Percentiles rank a stretch among this genome's conserved stretches.
Evolutionary conservation across 768 basidiomycete species (phyloP).

Genomic region (Mycena kentingensis): DNA sequence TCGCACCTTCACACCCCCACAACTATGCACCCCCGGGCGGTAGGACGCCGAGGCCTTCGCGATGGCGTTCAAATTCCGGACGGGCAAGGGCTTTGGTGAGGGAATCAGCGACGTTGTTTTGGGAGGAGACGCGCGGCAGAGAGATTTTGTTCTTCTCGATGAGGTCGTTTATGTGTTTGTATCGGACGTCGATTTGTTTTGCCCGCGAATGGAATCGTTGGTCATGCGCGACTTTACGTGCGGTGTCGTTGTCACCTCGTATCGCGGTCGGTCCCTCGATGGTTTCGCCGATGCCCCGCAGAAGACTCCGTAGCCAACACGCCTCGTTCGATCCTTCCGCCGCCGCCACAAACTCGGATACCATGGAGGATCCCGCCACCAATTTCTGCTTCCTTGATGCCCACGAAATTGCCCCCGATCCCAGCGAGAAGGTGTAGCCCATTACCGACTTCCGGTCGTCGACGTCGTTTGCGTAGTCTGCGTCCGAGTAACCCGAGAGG

Average conservation of each 20-base stretch:
- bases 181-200: conserved; percentile 38
- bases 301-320: not conserved
- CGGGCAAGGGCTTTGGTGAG: conserved; percentile 31
- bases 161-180: conserved; percentile 33
- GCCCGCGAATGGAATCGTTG: not conserved
- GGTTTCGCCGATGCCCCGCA: not conserved
- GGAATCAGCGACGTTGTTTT: conserved; percentile 31
- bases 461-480: too few species aligned
- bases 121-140: conserved; percentile 26
- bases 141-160: conserved; percentile 23
- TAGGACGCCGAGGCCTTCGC: not conserved
- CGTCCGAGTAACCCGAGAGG: conserved; percentile 12
- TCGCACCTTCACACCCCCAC: too few species aligned
- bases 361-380: not conserved
- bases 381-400: not conserved
- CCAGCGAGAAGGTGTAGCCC: too few species aligned
- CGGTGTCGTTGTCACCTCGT: not conserved
- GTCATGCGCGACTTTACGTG: conserved; percentile 1
- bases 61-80: not conserved
- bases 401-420: not conserved
- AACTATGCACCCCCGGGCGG: too few species aligned
- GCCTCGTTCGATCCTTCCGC: not conserved
- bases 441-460: not conserved
- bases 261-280: not conserved
- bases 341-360: not conserved